These are phyloP conservation scores for Tetraselmis chui DNA, from an alignment of 139 green algal genomes.

Conservation along the genomic window DNA sequence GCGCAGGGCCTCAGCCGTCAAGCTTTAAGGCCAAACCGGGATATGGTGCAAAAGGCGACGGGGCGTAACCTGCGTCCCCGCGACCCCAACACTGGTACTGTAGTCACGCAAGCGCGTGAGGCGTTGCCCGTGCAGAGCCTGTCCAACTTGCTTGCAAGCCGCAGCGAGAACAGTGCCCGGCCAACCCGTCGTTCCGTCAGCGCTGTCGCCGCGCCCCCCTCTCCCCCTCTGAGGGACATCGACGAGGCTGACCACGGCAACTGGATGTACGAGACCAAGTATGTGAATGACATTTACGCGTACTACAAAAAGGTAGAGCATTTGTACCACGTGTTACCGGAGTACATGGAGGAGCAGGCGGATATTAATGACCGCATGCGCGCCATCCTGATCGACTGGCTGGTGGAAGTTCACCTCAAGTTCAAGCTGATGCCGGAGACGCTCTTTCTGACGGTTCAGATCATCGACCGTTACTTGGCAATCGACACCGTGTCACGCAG, in stretches of 20 bases:
- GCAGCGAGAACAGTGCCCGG: neutral
- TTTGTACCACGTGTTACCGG: constrained; percentile 38
- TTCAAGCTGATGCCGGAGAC: constrained; percentile 99
- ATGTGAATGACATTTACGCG: constrained; percentile 87
- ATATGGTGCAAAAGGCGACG: neutral
- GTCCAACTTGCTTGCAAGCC: neutral
- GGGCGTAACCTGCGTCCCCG: neutral
- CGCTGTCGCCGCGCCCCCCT: too few relatives aligned
- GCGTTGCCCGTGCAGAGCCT: neutral
- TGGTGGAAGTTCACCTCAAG: constrained; percentile 99
- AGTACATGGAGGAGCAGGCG: constrained; percentile 71
- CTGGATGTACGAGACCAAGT: constrained; percentile 71
- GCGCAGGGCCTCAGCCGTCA: neutral
- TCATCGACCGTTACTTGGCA: constrained; percentile 94
- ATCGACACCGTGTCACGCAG: constrained; percentile 74
- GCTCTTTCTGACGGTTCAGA: constrained; percentile 87
- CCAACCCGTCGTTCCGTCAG: neutral
- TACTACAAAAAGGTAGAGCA: constrained; percentile 79
- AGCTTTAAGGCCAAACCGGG: neutral
- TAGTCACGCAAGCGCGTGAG: neutral
- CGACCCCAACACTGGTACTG: neutral
- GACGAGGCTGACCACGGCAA: constrained; percentile 73
- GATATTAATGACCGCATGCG: constrained; percentile 97
- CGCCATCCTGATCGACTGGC: constrained; percentile 95
- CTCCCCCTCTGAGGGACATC: constrained; percentile 58